phyloP scores from a whole-genome alignment of 2,329 filamentous ascomycete genomes.

The Epichloe sibirici region DNA sequence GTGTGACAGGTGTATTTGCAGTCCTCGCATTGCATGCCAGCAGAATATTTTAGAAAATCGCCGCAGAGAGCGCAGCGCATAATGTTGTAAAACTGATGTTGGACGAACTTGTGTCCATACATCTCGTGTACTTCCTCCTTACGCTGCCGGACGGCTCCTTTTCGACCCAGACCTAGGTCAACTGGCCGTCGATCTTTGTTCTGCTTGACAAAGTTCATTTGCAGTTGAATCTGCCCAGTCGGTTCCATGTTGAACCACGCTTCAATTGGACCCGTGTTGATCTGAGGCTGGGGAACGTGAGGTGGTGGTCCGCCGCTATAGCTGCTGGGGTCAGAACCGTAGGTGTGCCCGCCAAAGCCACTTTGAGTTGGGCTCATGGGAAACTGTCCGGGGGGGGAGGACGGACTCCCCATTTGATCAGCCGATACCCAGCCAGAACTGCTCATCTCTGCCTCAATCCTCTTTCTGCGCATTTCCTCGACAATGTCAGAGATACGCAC shows the following conservation, averaged over 20 bases:
- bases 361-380: constrained; percentile 39
- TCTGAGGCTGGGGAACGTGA: constrained; percentile 33
- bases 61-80: constrained; percentile 98
- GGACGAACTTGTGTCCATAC: constrained; percentile 97
- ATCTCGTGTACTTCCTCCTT: constrained; percentile 98
- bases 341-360: constrained; percentile 31
- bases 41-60: constrained; percentile 96
- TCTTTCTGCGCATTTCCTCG: constrained; percentile 94
- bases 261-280: constrained; percentile 57
- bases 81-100: constrained; percentile 99
- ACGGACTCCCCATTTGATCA: constrained; percentile 69
- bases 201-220: constrained; percentile 86
- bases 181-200: constrained; percentile 70
- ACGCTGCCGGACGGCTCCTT: constrained; percentile 90
- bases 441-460: constrained; percentile 91
- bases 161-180: constrained; percentile 82
- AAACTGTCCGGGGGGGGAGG: constrained; percentile 38
- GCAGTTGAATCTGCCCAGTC: constrained; percentile 81
- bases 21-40: constrained; percentile 98
- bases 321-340: constrained; percentile 11
- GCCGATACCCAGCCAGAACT: constrained; percentile 94
- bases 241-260: constrained; percentile 97
- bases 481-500: constrained; percentile 93
- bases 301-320: constrained; percentile 19
- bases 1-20: constrained; percentile 99